These are phyloP conservation scores for Yamadazyma taylorii DNA, from an alignment of 1,139 yeast species.

Conservation along the genomic window DNA sequence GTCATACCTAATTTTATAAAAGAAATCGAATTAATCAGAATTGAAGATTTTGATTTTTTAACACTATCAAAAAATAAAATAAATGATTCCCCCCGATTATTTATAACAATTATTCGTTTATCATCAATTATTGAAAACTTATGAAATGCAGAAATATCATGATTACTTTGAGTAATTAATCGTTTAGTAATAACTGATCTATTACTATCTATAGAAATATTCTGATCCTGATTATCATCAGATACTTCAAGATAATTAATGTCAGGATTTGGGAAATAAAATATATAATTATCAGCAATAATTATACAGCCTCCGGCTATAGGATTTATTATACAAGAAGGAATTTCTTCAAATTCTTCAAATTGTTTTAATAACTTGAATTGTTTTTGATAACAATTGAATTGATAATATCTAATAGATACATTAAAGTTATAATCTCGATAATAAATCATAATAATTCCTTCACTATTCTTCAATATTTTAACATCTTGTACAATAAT, in stretches of 20 bases:
- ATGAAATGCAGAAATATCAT: constrained; percentile 12
- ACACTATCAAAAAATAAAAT: constrained; percentile 24
- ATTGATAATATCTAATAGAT: constrained; percentile 31
- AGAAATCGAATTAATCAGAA: constrained; percentile 22
- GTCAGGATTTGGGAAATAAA: constrained; percentile 30
- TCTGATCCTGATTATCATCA: constrained; percentile 12
- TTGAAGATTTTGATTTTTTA: constrained; percentile 3
- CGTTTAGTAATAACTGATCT: constrained; percentile 17
- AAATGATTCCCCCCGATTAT: constrained; percentile 33
- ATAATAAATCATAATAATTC: constrained; percentile 31
- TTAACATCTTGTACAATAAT: constrained; percentile 27
- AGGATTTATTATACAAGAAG: constrained; percentile 28
- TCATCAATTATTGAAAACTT: constrained; percentile 25
- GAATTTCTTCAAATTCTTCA: constrained; percentile 36
- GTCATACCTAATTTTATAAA: constrained; percentile 32
- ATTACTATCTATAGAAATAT: constrained; percentile 12
- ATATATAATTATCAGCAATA: constrained; percentile 27
- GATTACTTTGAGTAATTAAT: constrained; percentile 4
- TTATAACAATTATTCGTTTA: constrained; percentile 26
- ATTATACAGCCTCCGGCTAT: constrained; percentile 32
- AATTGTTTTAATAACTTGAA: constrained; percentile 26
- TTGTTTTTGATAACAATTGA: constrained; percentile 11
- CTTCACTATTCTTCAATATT: constrained; percentile 5
- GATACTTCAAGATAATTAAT: constrained; percentile 14
- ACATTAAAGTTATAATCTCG: constrained; percentile 36